Percentiles rank a stretch among this genome's conserved stretches.
Evolutionary conservation across 441 rosid species (phyloP).

Genomic region (Syzygium syzygioides): DNA sequence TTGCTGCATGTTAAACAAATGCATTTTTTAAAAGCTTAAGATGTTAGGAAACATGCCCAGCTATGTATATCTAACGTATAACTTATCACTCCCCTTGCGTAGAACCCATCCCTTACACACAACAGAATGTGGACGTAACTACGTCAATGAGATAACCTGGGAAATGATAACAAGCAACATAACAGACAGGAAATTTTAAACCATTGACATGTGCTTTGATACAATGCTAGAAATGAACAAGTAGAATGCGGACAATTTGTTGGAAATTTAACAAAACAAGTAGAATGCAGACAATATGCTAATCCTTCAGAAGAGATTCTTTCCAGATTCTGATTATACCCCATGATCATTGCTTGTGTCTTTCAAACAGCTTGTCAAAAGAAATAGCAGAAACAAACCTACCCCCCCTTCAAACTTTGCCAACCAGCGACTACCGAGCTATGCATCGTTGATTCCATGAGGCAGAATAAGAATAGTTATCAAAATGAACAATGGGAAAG

Average conservation of each 20-base stretch:
- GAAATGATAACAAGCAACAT: no score
- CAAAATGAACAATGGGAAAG: no score
- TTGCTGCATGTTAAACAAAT: neutral
- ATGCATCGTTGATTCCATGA: neutral
- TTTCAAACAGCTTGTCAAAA: neutral
- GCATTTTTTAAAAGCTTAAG: neutral
- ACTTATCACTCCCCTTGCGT: neutral
- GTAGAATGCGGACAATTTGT: no score
- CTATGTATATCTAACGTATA: neutral
- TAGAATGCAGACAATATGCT: no score
- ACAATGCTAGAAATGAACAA: neutral
- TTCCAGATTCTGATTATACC: no score
- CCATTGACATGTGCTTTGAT: neutral
- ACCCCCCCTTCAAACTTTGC: neutral
- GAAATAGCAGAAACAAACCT: no score
- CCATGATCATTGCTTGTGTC: neutral
- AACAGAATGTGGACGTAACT: neutral
- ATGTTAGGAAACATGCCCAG: fast-evolving
- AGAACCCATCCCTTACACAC: fast-evolving
- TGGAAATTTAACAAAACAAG: no score
- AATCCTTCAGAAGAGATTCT: neutral
- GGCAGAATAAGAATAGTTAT: no score
- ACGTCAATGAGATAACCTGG: no score
- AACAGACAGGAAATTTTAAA: neutral
- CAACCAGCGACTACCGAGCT: neutral